Conservation (phyloP, 75 land plant species). For the Selaginella tamariscina region DNA sequence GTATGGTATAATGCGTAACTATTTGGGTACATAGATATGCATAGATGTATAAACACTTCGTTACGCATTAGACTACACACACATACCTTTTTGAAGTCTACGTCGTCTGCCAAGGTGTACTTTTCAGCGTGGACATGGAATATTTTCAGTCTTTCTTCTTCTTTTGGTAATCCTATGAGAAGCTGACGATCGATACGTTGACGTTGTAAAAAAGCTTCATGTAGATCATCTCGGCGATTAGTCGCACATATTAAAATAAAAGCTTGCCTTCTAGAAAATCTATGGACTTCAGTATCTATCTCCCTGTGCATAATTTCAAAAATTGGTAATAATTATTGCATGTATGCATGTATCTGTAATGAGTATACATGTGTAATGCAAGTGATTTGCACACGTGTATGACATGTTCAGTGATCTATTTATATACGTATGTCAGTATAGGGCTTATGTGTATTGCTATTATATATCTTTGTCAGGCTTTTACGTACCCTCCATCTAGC, state of each 20-base stretch:
- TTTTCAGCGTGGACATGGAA: conserved; percentile 79
- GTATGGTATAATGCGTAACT: not conserved
- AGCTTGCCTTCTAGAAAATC: conserved; percentile 61
- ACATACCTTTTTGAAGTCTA: conserved; percentile 63
- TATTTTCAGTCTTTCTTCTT: conserved; percentile 64
- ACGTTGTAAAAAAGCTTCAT: conserved; percentile 53
- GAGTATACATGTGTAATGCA: not conserved
- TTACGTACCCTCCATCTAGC: conserved; percentile 88
- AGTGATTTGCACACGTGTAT: not conserved
- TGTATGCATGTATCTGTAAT: not conserved
- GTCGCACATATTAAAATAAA: conserved; percentile 92
- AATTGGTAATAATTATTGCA: not conserved
- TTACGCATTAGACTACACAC: not conserved
- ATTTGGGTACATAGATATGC: too few species aligned
- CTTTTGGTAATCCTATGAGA: conserved; percentile 81
- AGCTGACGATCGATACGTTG: conserved; percentile 91
- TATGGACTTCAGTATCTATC: conserved; percentile 54
- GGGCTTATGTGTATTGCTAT: too few species aligned
- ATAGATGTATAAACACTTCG: too few species aligned
- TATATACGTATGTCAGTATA: not conserved
- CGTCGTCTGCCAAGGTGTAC: conserved; percentile 60
- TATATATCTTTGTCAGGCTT: too few species aligned
- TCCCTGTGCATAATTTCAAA: conserved; percentile 30
- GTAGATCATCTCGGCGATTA: conserved; percentile 82
- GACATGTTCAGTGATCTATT: not conserved